phyloP scores from a whole-genome alignment of 768 basidiomycete genomes.

The Jaapia argillacea region DNA sequence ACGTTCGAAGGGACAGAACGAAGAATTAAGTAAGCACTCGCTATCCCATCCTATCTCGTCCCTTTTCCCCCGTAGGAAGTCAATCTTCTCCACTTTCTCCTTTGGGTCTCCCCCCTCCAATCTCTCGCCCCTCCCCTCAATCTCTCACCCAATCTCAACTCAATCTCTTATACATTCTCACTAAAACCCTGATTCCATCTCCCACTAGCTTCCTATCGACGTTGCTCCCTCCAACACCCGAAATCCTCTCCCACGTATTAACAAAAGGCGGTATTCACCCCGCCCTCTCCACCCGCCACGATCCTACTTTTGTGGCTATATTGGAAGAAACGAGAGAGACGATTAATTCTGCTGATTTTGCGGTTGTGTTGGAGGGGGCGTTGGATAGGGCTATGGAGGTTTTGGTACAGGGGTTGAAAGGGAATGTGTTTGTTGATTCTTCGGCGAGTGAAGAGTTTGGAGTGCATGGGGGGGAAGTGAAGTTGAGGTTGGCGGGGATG shows the following conservation, averaged over 20 bases:
- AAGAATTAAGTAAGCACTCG: conserved; percentile 38
- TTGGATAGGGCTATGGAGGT: conserved; percentile 61
- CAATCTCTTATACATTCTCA: conserved; percentile 1
- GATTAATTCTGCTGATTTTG: conserved; percentile 60
- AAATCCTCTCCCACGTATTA: conserved; percentile 60
- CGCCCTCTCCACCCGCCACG: conserved; percentile 19
- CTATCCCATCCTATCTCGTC: neutral
- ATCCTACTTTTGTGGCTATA: conserved; percentile 48
- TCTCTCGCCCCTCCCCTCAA: too few relatives aligned
- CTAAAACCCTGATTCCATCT: conserved; percentile 2
- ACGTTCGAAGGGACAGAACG: conserved; percentile 51
- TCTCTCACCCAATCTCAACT: conserved; percentile 3
- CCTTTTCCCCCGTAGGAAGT: neutral
- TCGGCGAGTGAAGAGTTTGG: conserved; percentile 13
- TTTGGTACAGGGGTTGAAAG: conserved; percentile 53
- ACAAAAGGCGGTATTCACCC: conserved; percentile 47
- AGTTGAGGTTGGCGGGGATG: conserved; percentile 67
- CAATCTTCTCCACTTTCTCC: too few relatives aligned
- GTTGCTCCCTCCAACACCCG: conserved; percentile 65
- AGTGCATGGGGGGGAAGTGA: conserved; percentile 36
- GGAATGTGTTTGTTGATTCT: conserved; percentile 44
- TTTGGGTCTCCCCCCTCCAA: too few relatives aligned
- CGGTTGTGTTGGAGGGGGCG: conserved; percentile 57
- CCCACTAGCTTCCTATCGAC: conserved; percentile 57
- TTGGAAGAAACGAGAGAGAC: conserved; percentile 59